Base-by-base conservation (phyloP, 805 yeast species). In the Candida insectalens region DNA sequence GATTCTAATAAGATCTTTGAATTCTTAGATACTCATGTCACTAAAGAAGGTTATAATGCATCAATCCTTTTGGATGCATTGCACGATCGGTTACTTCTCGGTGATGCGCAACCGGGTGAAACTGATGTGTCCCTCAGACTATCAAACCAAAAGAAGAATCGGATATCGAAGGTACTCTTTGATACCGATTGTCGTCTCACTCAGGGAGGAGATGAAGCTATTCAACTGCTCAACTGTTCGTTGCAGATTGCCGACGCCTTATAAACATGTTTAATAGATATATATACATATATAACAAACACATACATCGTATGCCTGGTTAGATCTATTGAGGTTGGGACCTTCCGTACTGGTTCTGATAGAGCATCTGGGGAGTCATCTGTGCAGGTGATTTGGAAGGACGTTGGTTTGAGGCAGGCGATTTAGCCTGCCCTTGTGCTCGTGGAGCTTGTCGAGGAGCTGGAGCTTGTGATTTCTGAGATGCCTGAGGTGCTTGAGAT, bases 141-240 rank as follows among this genome's bases (percentile, higher is more conserved):
- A 35, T 73, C 72, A 44, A 82, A 78, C 1, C 43, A 47, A 1
- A 74, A 74, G 39, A 92, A 89, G 51, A 82, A 76, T 49, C 47
- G 57, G 29, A 69, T 85, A 8, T 70, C 95, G 0, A 57, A 65
- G 49, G 57, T 74, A 5, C 55, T 92, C 18, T 84, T 87, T 46
- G 80, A 76, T 28, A 68, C 84, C 0, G 97, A 89, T 53, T 69
- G 73, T 32, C 69, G 77, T 34, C 62, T 89, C 35, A 69, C 77
- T 35, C 84, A 77, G 49, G 98, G 98, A 12, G 74, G 95, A 4
- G 94, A 87, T 47, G 98, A 89, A 53, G 84, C 82, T 38, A 60
- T 89, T 19, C 95, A 83, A 46, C 49, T 92, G 16, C 65, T 89
- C 43, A 81, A 83, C 45, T 63, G 85, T 43, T 46, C 74, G 20